Base-by-base conservation (phyloP, 257 asterid genomes). In the Rhazya stricta region DNA sequence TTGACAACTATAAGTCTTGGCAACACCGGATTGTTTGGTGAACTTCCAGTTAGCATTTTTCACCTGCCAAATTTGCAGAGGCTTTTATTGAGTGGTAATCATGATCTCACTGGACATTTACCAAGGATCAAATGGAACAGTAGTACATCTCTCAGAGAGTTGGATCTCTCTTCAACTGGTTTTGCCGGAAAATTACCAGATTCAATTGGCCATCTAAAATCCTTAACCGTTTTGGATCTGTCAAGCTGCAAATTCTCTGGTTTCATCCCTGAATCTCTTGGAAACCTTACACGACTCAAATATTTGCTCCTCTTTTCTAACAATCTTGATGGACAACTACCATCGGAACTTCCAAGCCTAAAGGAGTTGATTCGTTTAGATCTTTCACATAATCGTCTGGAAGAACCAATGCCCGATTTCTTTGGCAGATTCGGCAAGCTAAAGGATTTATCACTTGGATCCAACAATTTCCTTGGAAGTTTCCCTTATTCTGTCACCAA, bases 1-100 rank as follows among this genome's bases (percentile, higher is more conserved):
- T 67, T 76, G 53, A 53, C 53, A 50, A 21, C 57, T 77, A 27
- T 77, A 18, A 4, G 68, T 36, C 57, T 67, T 51, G 4, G 8
- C 0, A 0, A 0, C 0, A 66, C 29, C 41, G 0, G 0, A 5
- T 6, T 67, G 61, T 12, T 0, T 0, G 79, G 74, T 29, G 2
- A 67, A 6, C 7, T 58, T 15, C 70, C 71, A 15, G 3, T 30
- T 0, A 39, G n/a, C n/a, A n/a, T n/a, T n/a, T n/a, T n/a, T n/a
- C n/a, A n/a, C n/a, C n/a, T n/a, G n/a, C n/a, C n/a, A n/a, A 56
- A 56, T 2, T 23, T 56, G 62, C 32, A 4, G 25, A 7, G 3
- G 3, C 62, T 56, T 18, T 3, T 0, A 3, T 56, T 56, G 3
- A 3, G 13, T 56, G 1, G 13, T 32, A 56, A 56, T n/a, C 10